These are phyloP conservation scores for Barnettozyma hawaiiensis DNA, from an alignment of 1,139 yeast species.

Conservation along the genomic window DNA sequence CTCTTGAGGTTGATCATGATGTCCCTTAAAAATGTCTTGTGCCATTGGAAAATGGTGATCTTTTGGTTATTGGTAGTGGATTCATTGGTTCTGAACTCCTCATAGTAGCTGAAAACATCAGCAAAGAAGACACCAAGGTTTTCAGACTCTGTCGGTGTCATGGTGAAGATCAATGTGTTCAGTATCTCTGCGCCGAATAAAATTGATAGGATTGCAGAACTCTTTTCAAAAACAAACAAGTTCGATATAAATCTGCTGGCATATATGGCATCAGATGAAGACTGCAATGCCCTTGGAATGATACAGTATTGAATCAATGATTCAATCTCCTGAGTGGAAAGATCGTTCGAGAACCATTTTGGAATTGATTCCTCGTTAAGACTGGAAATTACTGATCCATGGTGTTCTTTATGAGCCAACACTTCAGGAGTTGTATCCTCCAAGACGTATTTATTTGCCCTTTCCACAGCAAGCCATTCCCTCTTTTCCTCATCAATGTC, in stretches of 20 bases:
- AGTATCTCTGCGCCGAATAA: slow-evolving; percentile 48
- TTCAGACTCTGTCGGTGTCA: slow-evolving; percentile 76
- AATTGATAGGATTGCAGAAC: slow-evolving; percentile 39
- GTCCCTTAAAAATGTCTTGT: slow-evolving; percentile 38
- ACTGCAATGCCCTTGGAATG: slow-evolving; percentile 71
- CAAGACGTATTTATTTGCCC: slow-evolving; percentile 28
- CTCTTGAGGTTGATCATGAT: slow-evolving; percentile 49
- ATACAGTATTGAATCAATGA: slow-evolving; percentile 59
- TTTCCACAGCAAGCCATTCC: slow-evolving; percentile 27
- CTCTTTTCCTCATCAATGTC: slow-evolving; percentile 29
- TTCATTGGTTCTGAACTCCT: slow-evolving; percentile 21
- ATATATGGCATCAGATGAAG: slow-evolving; percentile 81
- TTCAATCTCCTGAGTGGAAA: slow-evolving; percentile 24
- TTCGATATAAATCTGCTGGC: slow-evolving; percentile 55
- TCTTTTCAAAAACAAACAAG: slow-evolving; percentile 39
- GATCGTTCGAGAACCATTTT: slow-evolving; percentile 19
- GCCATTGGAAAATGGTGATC: slow-evolving; percentile 49
- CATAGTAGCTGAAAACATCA: slow-evolving; percentile 45
- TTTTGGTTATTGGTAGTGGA: slow-evolving; percentile 35
- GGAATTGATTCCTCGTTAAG: slow-evolving; percentile 30
- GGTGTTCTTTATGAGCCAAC: slow-evolving; percentile 34
- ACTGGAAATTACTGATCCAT: slow-evolving; percentile 26
- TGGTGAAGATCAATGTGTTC: slow-evolving; percentile 58
- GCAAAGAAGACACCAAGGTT: slow-evolving; percentile 73
- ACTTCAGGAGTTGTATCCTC: slow-evolving; percentile 27